A percentile compares a stretch with the other conserved stretches of the same genome.
These are phyloP conservation scores for Neocucurbitaria cava DNA, from an alignment of 2,329 filamentous ascomycete species.

Conservation along the genomic window DNA sequence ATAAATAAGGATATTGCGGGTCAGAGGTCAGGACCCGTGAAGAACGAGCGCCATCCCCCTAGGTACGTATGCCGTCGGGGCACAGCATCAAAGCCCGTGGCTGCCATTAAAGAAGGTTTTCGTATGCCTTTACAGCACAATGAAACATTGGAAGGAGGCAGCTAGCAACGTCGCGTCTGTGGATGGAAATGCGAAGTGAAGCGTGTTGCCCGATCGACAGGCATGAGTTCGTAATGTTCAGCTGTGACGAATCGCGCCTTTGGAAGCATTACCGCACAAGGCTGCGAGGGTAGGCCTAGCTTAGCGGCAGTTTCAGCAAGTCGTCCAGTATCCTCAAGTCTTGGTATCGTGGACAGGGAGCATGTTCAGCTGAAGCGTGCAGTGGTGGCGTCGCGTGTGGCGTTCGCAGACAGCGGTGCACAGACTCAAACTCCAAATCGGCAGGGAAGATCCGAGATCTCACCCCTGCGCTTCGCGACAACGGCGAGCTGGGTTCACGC, in stretches of 20 bases:
- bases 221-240: slow-evolving; percentile 39
- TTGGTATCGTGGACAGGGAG: slow-evolving; percentile 25
- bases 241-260: slow-evolving; percentile 42
- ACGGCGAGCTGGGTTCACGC: slow-evolving; percentile 26
- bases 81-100: slow-evolving; percentile 8
- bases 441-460: slow-evolving; percentile 29
- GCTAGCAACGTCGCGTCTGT: slow-evolving; percentile 22
- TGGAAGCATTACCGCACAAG: slow-evolving; percentile 41
- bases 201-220: slow-evolving; percentile 35
- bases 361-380: slow-evolving; percentile 41
- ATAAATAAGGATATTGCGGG: slow-evolving; percentile 34
- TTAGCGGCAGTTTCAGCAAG: slow-evolving; percentile 32
- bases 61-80: not conserved
- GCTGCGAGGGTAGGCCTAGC: slow-evolving; percentile 38
- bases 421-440: slow-evolving; percentile 8
- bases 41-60: slow-evolving; percentile 13
- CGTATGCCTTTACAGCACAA: slow-evolving; percentile 1
- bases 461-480: slow-evolving; percentile 16
- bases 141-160: slow-evolving; percentile 27
- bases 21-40: slow-evolving; percentile 27
- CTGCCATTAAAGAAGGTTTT: slow-evolving; percentile 5
- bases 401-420: slow-evolving; percentile 21
- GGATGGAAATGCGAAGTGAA: slow-evolving; percentile 23
- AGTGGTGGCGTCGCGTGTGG: slow-evolving; percentile 43
- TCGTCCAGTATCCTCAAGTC: slow-evolving; percentile 26